A percentile compares a stretch with the other conserved stretches of the same genome.
These are phyloP conservation scores for Fusarium proliferatum DNA, from an alignment of 2,329 filamentous ascomycete species.

Conservation along the genomic window DNA sequence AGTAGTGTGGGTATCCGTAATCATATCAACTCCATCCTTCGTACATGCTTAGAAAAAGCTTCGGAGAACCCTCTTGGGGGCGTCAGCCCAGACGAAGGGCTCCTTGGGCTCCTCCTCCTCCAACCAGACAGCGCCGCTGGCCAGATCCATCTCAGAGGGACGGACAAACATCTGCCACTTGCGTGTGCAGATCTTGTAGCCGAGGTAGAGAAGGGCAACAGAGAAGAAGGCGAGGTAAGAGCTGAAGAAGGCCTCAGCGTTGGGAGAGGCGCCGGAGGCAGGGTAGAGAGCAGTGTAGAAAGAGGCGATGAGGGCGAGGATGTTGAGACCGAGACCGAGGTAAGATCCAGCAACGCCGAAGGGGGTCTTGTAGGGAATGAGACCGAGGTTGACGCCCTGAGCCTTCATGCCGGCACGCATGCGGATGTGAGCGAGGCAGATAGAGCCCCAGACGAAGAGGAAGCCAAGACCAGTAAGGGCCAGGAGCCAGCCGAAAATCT, in stretches of 20 bases:
- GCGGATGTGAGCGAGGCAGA: constrained; percentile 89
- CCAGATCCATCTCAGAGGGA: constrained; percentile 82
- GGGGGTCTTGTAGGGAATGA: constrained; percentile 85
- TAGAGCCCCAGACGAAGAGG: constrained; percentile 84
- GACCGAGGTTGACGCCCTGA: constrained; percentile 74
- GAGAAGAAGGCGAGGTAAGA: constrained; percentile 77
- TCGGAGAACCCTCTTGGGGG: constrained; percentile 38
- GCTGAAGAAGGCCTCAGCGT: constrained; percentile 77
- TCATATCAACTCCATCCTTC: constrained; percentile 21
- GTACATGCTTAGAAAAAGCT: constrained; percentile 36
- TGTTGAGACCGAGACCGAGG: constrained; percentile 80
- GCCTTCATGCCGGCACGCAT: constrained; percentile 82
- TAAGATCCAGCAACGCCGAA: constrained; percentile 85
- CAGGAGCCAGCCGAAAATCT: constrained; percentile 83
- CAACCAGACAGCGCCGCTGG: constrained; percentile 81
- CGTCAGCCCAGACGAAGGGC: constrained; percentile 70
- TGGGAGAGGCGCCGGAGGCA: constrained; percentile 72
- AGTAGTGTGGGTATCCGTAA: constrained; percentile 37
- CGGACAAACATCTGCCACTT: constrained; percentile 70
- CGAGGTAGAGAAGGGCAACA: constrained; percentile 73
- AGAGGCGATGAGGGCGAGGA: constrained; percentile 82
- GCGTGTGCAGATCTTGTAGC: constrained; percentile 79
- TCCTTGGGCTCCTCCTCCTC: constrained; percentile 84
- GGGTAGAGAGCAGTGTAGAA: constrained; percentile 73
- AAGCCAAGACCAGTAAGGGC: constrained; percentile 79